Base-by-base conservation (phyloP, 805 yeast species). In the Metschnikowia peoriensis region DNA sequence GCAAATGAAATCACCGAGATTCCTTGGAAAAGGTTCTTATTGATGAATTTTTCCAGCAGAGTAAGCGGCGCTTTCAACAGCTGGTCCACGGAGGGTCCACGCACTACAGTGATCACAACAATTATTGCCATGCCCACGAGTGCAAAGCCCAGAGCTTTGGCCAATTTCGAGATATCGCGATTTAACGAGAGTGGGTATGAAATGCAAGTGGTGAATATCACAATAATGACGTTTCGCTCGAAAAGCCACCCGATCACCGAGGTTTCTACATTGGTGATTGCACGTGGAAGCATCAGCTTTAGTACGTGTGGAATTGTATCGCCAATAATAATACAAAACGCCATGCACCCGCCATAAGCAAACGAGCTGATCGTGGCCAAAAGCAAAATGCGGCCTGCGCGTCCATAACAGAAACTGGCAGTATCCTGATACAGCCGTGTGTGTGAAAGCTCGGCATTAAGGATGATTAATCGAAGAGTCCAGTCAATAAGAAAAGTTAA, bases 1-100 rank as follows among this genome's bases (percentile, higher is more conserved):
- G 98, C 98, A 72, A 92, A 92, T 0, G 97, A 90, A 34, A 92
- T 89, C 46, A 92, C 96, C n/a, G 94, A 86, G 28, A 92, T 83
- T 2, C 97, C 97, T 68, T 92, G 96, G 65, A 92, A 89, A 4
- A 92, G 71, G 41, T 84, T 83, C 11, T 77, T 67, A 56, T 85
- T 85, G 46, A 89, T 64, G 5, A 89, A 72, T 71, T 81, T 76
- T 28, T 58, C 59, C 40, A 70, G 47, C 11, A 66, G 52, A 0
- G 82, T 63, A 15, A 86, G 70, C 0, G 70, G 55, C 0, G 88
- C 86, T 60, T 77, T 81, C 16, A 77, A 66, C 0, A 73, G 72
- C 0, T 69, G 48, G 7, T 80, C 78, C 28, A 82, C 70, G 53
- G 74, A 72, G 0, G 96, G 96, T 0, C 96, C 97, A 44, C 90